Conservation (phyloP, 2,329 filamentous ascomycete genomes). For the Paramyrothecium roridum region DNA sequence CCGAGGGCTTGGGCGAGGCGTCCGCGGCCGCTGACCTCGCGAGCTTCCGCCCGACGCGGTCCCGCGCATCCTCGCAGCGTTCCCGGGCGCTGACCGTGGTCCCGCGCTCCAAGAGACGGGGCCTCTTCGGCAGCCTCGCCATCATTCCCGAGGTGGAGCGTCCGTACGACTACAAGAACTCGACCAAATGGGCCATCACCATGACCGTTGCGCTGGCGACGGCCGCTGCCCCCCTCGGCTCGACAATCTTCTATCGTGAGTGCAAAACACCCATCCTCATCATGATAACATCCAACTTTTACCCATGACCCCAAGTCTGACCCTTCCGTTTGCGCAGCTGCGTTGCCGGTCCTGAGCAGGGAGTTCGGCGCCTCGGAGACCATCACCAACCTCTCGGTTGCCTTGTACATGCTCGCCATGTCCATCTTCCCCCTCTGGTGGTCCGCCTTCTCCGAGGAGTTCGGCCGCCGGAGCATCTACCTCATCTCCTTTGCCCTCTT, state of each 20-base stretch:
- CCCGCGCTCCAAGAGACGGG: constrained; percentile 54
- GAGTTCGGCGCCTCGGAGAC: constrained; percentile 63
- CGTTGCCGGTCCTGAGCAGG: constrained; percentile 59
- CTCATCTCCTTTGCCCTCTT: constrained; percentile 71
- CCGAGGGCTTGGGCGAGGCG: constrained; percentile 15
- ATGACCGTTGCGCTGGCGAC: constrained; percentile 73
- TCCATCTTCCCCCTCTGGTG: constrained; percentile 84
- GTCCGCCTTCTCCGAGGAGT: constrained; percentile 73
- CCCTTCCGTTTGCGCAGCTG: constrained; percentile 48
- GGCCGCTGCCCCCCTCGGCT: constrained; percentile 77
- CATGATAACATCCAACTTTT: no score
- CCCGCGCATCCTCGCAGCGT: constrained; percentile 34
- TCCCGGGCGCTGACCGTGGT: constrained; percentile 37
- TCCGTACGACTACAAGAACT: constrained; percentile 68
- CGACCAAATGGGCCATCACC: constrained; percentile 83
- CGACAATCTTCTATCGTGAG: constrained; percentile 78
- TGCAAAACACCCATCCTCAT: constrained; percentile 11
- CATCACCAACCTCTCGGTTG: constrained; percentile 71
- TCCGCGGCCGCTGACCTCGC: neutral
- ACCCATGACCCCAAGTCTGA: no score
- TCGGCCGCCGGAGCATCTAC: constrained; percentile 76
- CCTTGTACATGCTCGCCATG: constrained; percentile 81
- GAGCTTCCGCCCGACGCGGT: constrained; percentile 11
- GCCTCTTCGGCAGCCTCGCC: constrained; percentile 67
- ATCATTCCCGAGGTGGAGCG: constrained; percentile 76